These are phyloP conservation scores for Aphanomyces invadans DNA, from an alignment of 352 stramenopile species.

Conservation along the genomic window DNA sequence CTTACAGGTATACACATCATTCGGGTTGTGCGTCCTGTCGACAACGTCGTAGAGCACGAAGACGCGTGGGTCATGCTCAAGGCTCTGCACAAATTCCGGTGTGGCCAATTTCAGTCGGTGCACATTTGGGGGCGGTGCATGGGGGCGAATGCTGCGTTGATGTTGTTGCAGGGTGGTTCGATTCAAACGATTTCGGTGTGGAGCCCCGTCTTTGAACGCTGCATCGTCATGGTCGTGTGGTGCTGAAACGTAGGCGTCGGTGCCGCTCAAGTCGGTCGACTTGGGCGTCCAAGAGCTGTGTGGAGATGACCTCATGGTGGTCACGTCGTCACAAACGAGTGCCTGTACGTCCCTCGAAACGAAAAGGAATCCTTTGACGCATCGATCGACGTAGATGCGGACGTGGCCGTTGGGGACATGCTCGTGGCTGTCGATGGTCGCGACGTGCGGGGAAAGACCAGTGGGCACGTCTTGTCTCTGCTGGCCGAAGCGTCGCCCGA, in stretches of 20 bases:
- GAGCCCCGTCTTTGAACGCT: not conserved
- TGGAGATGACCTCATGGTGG: not conserved
- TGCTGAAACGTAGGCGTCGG: not conserved
- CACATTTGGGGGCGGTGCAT: slow-evolving; percentile 16
- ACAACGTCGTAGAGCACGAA: slow-evolving; percentile 5
- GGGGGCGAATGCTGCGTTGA: slow-evolving; percentile 18
- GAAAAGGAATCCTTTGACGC: too few relatives aligned
- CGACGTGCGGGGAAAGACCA: not conserved
- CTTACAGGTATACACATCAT: slow-evolving; percentile 8
- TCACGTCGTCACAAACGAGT: not conserved
- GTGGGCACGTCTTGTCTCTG: not conserved
- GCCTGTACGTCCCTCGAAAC: not conserved
- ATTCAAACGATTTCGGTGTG: not conserved
- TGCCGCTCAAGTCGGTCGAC: not conserved
- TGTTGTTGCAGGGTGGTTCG: not conserved
- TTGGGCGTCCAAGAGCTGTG: not conserved
- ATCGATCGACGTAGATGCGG: not conserved
- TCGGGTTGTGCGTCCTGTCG: too few relatives aligned
- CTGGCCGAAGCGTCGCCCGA: not conserved
- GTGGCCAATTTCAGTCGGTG: slow-evolving; percentile 10
- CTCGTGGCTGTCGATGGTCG: not conserved
- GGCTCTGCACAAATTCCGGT: slow-evolving; percentile 12
- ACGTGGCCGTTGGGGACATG: not conserved
- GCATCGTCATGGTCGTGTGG: not conserved
- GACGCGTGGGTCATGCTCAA: not conserved